A percentile compares a stretch with the other conserved stretches of the same genome.
phyloP scores from a whole-genome alignment of 75 land plant genomes.

The Pinus taeda region DNA sequence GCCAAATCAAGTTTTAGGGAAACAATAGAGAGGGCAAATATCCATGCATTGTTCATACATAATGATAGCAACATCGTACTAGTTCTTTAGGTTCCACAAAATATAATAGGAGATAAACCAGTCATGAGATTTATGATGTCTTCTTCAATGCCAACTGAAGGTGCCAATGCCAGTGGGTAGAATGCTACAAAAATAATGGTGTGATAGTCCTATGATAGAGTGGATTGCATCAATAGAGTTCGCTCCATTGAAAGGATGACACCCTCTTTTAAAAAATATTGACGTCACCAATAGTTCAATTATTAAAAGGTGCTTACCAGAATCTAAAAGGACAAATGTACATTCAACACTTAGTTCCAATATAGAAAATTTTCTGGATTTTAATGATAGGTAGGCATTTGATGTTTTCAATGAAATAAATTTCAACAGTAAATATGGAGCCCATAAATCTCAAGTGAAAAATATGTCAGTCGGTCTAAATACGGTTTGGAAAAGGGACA shows the following conservation, averaged over 20 bases:
- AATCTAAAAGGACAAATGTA: not conserved
- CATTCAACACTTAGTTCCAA: not conserved
- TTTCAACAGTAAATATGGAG: not conserved
- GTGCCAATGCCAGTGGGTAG: no score
- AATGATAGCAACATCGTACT: no score
- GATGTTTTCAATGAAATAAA: not conserved
- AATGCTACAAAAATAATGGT: no score
- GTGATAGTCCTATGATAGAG: no score
- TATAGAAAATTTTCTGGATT: not conserved
- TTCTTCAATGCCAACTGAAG: no score
- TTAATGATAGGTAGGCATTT: not conserved
- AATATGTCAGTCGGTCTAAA: not conserved
- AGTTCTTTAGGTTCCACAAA: no score
- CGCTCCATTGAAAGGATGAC: slow-evolving; percentile 90
- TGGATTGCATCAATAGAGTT: slow-evolving; percentile 97
- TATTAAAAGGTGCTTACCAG: not conserved
- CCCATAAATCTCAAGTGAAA: not conserved
- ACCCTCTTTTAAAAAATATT: slow-evolving; percentile 78
- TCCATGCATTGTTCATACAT: no score
- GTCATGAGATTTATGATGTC: no score
- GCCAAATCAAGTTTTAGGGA: no score
- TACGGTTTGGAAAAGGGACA: not conserved
- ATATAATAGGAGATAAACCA: no score
- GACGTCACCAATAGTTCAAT: slow-evolving; percentile 50
- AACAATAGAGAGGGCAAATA: no score